Evolutionary conservation across 2,329 filamentous ascomycete species (phyloP), one percentile per base, ranked within the genome.

Genomic region (Phyllosticta capitalensis): DNA sequence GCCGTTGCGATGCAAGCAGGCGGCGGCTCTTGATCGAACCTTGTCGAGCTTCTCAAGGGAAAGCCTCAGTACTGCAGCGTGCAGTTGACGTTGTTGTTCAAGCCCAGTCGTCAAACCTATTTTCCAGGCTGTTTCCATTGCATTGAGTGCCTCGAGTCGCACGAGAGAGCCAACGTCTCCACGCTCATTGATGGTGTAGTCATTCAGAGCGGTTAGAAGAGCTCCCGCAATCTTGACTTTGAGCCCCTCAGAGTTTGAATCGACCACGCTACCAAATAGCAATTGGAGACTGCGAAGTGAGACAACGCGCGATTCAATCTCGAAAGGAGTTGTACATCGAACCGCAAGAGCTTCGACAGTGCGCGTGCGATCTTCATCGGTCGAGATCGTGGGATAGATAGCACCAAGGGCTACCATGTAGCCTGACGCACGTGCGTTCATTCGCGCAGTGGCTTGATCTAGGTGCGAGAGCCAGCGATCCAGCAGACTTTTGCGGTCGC

Each of bases 81-180:
- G 65, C n/a, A 75, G 60, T 7, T 65, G 28, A 38, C 17, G 48
- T 10, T 55, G 4, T 62, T 62, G 19, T 70, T 62, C 9, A 65
- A 52, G 12, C 56, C 64, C 28, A 60, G 60, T n/a, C 4, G 55
- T 45, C 5, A 59, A 26, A 14, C 58, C 52, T 9, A 26, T 21
- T 19, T 61, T 61, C 67, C 70, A 74, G 6, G 69, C 70, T 33
- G 68, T 69, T 74, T 81, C 84, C 1, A 90, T 78, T 2, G 83
- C 84, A 61, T 83, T 81, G 12, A 96, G 80, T 22, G 90, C 92
- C 71, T 92, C 87, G 5, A 92, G 77, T 3, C 94, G 83, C 3
- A 95, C 88, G 56, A 92, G 83, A 0, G 92, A 95, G 5, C 94
- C 94, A 54, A 97, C 82, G 68, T 99, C 94, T 17, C 94, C 94